Evolutionary conservation across 345 rosid species (phyloP).

Genomic region (Corymbia maculata): DNA sequence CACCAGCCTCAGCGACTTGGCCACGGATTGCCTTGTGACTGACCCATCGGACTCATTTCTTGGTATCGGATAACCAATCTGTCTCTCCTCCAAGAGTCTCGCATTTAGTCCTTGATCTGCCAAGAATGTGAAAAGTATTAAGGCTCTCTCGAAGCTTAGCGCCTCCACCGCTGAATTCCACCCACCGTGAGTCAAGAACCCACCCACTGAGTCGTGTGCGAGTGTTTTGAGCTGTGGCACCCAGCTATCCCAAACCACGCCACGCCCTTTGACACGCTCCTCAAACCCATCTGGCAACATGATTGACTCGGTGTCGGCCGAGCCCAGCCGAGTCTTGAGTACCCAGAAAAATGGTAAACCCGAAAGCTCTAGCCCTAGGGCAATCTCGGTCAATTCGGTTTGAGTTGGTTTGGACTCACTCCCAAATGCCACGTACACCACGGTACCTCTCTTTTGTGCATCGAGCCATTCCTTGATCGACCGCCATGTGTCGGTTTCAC

Average conservation of each 20-base stretch:
- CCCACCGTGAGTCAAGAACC: constrained; percentile 20
- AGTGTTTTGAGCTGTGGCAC: constrained; percentile 27
- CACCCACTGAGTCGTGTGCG: constrained; percentile 25
- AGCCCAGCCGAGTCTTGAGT: constrained; percentile 7
- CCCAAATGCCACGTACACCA: constrained; percentile 30
- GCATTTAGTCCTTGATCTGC: constrained; percentile 27
- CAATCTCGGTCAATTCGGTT: constrained; percentile 14
- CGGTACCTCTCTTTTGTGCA: background rate
- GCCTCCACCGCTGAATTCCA: constrained; percentile 22
- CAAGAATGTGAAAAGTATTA: background rate
- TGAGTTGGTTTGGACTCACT: constrained; percentile 26
- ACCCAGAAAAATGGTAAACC: constrained; percentile 34
- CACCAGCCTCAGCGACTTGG: constrained; percentile 13
- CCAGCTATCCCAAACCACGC: constrained; percentile 29
- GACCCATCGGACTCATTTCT: constrained; percentile 12
- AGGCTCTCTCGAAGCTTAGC: constrained; percentile 2
- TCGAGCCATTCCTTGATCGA: constrained; percentile 25
- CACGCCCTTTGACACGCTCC: constrained; percentile 13
- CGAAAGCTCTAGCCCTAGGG: constrained; percentile 27
- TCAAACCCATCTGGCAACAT: constrained; percentile 25
- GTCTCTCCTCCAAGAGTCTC: constrained; percentile 9
- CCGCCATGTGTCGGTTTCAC: constrained; percentile 9
- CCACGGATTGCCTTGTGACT: constrained; percentile 17
- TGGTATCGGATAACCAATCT: constrained; percentile 8
- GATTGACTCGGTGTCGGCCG: constrained; percentile 2